These are phyloP conservation scores for Podospora tetraspora DNA, from an alignment of 495 filamentous ascomycete genomes.

Conservation along the genomic window DNA sequence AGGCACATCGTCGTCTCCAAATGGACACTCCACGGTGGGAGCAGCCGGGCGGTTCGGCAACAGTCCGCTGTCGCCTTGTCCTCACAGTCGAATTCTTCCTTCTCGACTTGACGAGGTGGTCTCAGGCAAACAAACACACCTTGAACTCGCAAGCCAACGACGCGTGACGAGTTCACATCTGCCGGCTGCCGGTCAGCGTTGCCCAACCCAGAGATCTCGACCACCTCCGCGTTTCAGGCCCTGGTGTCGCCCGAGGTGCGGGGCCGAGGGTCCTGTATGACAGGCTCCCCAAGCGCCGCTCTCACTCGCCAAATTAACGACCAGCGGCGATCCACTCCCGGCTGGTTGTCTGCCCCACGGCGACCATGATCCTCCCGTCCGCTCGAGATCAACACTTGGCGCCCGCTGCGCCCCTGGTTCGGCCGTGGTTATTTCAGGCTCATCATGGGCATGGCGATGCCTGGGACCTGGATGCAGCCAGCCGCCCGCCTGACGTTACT, in stretches of 20 bases:
- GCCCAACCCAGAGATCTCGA: not conserved
- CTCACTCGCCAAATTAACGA: not conserved
- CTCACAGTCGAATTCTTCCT: too few relatives aligned
- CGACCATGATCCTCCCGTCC: not conserved
- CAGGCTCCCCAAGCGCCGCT: not conserved
- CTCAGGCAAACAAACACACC: not conserved
- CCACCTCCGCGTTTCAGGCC: not conserved
- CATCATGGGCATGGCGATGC: not conserved
- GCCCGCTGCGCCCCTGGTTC: not conserved
- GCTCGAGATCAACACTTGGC: not conserved
- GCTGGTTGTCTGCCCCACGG: not conserved
- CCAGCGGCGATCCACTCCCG: not conserved
- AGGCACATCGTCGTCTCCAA: not conserved
- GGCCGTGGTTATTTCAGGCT: not conserved
- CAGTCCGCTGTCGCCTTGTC: too few relatives aligned
- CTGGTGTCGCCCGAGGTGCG: not conserved
- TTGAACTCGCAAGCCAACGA: not conserved
- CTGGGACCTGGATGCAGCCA: not conserved
- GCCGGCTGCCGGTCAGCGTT: not conserved
- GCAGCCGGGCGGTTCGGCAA: not conserved
- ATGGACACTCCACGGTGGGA: not conserved
- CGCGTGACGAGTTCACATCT: not conserved
- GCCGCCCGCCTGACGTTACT: not conserved
- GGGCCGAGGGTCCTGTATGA: not conserved
- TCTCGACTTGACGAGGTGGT: not conserved